A percentile compares a stretch with the other conserved stretches of the same genome.
These are phyloP conservation scores for Warburgia ugandensis DNA, from an alignment of 164 flowering plant genomes.

Conservation along the genomic window DNA sequence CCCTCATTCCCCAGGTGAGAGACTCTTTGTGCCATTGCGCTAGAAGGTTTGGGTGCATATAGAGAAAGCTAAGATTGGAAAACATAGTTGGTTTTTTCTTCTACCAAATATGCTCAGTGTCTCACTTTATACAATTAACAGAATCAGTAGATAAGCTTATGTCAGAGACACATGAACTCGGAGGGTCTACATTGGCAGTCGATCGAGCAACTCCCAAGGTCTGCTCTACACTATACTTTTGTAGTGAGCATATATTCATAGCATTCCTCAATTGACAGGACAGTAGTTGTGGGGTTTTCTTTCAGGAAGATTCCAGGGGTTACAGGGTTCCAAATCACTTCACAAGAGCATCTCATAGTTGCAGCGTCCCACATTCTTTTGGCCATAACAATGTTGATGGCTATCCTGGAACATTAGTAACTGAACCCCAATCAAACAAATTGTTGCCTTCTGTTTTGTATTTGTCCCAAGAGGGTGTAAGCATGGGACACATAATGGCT, in stretches of 20 bases:
- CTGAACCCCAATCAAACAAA: constrained; percentile 8
- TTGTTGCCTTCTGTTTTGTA: constrained; percentile 1
- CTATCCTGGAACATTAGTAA: neutral
- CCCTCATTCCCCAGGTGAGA: no score
- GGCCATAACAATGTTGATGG: constrained; percentile 4
- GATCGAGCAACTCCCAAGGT: constrained; percentile 24
- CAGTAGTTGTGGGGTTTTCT: neutral
- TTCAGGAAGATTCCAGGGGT: constrained; percentile 14
- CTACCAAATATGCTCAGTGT: no score
- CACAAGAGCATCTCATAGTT: constrained; percentile 6
- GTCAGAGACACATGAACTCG: constrained; percentile 20
- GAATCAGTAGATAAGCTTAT: constrained; percentile 19
- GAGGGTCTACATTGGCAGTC: constrained; percentile 17
- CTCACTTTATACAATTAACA: no score
- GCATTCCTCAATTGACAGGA: neutral
- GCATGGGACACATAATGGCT: constrained; percentile 4
- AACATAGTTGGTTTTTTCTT: no score
- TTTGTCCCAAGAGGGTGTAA: constrained; percentile 3
- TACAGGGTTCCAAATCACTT: constrained; percentile 11
- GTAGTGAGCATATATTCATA: neutral
- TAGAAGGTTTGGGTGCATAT: no score
- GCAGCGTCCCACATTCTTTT: neutral
- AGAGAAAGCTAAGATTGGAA: no score
- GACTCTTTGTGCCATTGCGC: no score
- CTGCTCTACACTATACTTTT: neutral